These are phyloP conservation scores for Dichotomopilus funicola DNA, from an alignment of 2,329 filamentous ascomycete genomes.

Conservation along the genomic window DNA sequence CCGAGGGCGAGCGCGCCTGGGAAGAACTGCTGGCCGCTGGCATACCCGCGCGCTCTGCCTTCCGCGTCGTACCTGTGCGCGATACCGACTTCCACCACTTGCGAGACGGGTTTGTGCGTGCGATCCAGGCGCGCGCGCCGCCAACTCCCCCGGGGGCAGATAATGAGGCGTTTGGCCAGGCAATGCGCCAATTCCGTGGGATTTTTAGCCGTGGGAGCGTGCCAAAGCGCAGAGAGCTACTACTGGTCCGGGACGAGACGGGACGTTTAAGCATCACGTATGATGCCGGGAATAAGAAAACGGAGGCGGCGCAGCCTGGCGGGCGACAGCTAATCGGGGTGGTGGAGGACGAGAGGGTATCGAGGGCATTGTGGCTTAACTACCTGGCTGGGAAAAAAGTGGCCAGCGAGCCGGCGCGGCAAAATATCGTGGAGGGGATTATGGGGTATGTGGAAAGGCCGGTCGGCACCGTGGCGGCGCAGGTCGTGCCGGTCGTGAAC, in stretches of 20 bases:
- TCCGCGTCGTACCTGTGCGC: conserved; percentile 82
- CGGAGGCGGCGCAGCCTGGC: conserved; percentile 24
- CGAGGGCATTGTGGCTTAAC: conserved; percentile 77
- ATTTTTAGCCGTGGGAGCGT: conserved; percentile 78
- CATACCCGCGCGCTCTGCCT: conserved; percentile 62
- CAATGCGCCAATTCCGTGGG: conserved; percentile 70
- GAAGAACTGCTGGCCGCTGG: conserved; percentile 58
- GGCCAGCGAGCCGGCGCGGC: conserved; percentile 73
- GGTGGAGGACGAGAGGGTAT: conserved; percentile 72
- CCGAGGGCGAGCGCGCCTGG: conserved; percentile 68
- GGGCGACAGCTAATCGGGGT: conserved; percentile 56
- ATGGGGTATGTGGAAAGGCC: conserved; percentile 84
- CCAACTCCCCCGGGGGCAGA: conserved; percentile 31
- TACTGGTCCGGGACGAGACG: conserved; percentile 60
- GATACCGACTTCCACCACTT: conserved; percentile 93
- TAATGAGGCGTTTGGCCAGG: conserved; percentile 69
- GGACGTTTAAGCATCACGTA: conserved; percentile 65
- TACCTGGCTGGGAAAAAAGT: conserved; percentile 84
- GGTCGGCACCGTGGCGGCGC: conserved; percentile 76
- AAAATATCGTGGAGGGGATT: conserved; percentile 78
- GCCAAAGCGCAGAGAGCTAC: conserved; percentile 70
- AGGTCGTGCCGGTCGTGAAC: conserved; percentile 46
- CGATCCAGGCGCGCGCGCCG: conserved; percentile 65
- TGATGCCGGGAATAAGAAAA: conserved; percentile 41
- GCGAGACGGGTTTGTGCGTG: conserved; percentile 82